A percentile compares a stretch with the other conserved stretches of the same genome.
These are phyloP conservation scores for Fusarium pseudonygamai DNA, from an alignment of 2,329 filamentous ascomycete genomes.

Conservation along the genomic window DNA sequence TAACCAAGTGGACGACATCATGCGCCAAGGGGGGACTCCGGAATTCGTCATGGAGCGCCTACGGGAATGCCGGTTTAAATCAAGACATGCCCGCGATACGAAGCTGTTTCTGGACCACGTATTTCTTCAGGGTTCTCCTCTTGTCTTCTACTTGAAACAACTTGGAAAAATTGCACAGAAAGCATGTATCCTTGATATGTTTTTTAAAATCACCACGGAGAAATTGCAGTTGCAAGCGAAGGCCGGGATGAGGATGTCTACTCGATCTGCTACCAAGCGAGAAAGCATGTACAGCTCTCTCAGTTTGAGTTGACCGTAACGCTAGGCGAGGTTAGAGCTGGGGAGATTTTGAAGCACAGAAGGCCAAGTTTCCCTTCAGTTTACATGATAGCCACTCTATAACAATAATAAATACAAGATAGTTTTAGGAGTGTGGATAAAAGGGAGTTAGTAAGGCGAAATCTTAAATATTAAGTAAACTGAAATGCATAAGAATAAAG, in stretches of 20 bases:
- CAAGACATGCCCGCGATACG: accelerated
- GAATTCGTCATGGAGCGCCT: neutral
- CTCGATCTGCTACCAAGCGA: neutral
- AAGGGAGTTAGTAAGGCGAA: neutral
- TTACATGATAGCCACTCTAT: accelerated
- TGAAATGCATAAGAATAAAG: accelerated
- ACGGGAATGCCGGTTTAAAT: neutral
- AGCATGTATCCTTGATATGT: neutral
- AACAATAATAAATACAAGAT: neutral
- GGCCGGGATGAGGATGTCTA: neutral
- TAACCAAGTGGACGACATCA: neutral
- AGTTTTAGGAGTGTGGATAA: accelerated
- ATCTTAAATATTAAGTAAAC: accelerated
- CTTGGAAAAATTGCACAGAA: neutral
- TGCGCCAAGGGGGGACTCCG: neutral
- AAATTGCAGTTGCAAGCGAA: neutral
- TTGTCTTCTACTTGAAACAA: neutral
- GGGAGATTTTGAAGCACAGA: neutral
- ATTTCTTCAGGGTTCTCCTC: neutral
- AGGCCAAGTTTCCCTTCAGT: accelerated
- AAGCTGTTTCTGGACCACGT: neutral
- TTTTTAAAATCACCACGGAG: neutral
- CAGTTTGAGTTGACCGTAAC: neutral
- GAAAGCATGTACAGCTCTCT: neutral
- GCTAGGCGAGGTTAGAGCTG: too few relatives aligned